Conservation (phyloP, 129 eudicot genomes). For the Arctium minus region DNA sequence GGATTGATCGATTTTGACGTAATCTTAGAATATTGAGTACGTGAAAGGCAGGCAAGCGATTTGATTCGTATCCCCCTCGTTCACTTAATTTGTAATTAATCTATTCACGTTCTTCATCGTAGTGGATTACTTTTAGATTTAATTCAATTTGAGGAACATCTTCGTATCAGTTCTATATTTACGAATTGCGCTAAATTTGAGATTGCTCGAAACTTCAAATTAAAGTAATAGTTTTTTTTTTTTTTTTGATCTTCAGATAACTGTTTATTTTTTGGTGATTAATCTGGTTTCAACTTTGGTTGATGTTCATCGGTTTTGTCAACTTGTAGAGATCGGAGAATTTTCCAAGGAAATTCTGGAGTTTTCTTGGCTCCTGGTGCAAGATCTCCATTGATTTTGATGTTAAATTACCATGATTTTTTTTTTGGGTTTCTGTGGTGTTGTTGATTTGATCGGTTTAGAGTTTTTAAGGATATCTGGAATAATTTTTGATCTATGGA, state of each 20-base stretch:
- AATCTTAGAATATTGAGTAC: not conserved
- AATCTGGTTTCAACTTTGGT: not conserved
- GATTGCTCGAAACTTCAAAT: not conserved
- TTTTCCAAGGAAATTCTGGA: not conserved
- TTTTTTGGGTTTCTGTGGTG: not conserved
- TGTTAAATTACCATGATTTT: not conserved
- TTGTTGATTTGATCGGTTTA: not conserved
- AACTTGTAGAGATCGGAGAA: not conserved
- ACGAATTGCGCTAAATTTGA: not conserved
- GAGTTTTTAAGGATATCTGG: conserved; percentile 2
- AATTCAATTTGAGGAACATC: not conserved
- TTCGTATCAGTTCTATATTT: not conserved
- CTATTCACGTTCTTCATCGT: not conserved
- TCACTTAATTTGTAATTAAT: not conserved
- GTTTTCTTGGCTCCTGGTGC: not conserved
- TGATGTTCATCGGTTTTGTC: not conserved
- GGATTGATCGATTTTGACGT: not conserved
- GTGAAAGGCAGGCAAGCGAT: not conserved
- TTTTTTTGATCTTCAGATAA: not conserved
- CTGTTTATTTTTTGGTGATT: not conserved
- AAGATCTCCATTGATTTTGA: not conserved
- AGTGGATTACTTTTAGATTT: not conserved
- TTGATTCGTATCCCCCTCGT: not conserved
- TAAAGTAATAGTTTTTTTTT: not conserved
- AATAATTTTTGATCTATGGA: conserved; percentile 4